Evolutionary conservation across 2,329 filamentous ascomycete genomes (phyloP), one percentile per base, ranked within the genome.

Genomic region (Ramichloridium luteum): DNA sequence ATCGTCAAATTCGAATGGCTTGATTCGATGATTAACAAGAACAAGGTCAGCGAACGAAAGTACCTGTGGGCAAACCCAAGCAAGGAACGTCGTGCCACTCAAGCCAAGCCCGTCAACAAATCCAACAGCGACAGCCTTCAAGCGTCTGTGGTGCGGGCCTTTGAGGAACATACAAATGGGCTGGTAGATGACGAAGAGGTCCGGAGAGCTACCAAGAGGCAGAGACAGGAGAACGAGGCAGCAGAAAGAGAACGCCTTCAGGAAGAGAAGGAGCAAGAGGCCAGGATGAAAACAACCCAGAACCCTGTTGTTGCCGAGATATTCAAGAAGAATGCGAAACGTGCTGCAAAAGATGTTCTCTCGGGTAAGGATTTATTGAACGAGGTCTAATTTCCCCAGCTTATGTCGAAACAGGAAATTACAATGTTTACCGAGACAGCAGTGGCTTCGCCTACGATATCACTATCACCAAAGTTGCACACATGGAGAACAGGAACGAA

Each of bases 361-460:
- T 43, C 40, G 10, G 43, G 61, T 64, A 53, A 40, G 59, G n/a
- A n/a, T n/a, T 55, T 38, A 3, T 32, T 35, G 11, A 30, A 30
- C 20, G 28, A 18, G 20, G 31, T 35, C 35, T 29, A 12, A 26
- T 25, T 11, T 11, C 6, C 16, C 8, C 6, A 25, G 12, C 34
- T 44, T 22, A 36, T 31, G 13, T 22, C 25, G 14, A 18, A 17
- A 28, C 35, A 77, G 74, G 64, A 18, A 59, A 72, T n/a, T 72
- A 75, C 47, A 74, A 73, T 37, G 54, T 80, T 38, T 84, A 79
- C 54, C 57, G 55, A 12, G 81, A 90, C 49, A 34, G 46, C 3
- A 67, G 67, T 0, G 68, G 66, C 28, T 81, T 83, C 50, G 53
- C 60, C 3, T 84, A 83, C 55, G 64, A 75, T 32, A 57, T 81